These are phyloP conservation scores for Penicillium parvum DNA, from an alignment of 495 filamentous ascomycete genomes.

Conservation along the genomic window DNA sequence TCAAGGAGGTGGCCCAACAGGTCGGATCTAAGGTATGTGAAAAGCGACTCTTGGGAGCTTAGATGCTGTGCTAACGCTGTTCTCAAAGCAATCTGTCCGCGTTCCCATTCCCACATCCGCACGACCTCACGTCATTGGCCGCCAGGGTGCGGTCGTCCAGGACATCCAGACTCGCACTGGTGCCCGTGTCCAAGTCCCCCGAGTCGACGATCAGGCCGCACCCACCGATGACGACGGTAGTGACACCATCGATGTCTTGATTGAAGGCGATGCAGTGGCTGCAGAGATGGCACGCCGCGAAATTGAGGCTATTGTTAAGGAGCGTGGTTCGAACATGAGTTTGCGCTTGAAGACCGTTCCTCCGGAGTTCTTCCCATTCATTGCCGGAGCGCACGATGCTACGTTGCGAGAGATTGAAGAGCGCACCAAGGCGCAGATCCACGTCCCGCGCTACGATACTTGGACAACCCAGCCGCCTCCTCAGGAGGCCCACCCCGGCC, in stretches of 20 bases:
- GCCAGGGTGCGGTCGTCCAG: slow-evolving; percentile 83
- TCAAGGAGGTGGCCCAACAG: slow-evolving; percentile 80
- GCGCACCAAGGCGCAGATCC: slow-evolving; percentile 64
- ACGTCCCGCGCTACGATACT: slow-evolving; percentile 74
- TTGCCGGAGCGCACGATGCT: slow-evolving; percentile 74
- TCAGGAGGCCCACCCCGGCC: slow-evolving; percentile 55
- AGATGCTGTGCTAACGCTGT: not conserved
- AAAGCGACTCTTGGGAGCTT: not conserved
- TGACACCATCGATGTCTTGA: slow-evolving; percentile 71
- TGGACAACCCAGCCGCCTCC: slow-evolving; percentile 69
- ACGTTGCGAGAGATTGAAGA: slow-evolving; percentile 65
- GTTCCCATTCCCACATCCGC: slow-evolving; percentile 78
- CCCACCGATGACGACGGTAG: slow-evolving; percentile 64
- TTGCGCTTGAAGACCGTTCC: slow-evolving; percentile 74
- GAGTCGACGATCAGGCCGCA: slow-evolving; percentile 55
- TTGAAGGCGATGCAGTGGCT: slow-evolving; percentile 87
- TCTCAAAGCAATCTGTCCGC: slow-evolving; percentile 60
- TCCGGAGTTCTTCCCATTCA: slow-evolving; percentile 92
- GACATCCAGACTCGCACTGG: slow-evolving; percentile 78
- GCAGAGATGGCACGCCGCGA: slow-evolving; percentile 74
- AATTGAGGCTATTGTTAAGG: slow-evolving; percentile 78
- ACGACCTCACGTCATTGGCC: slow-evolving; percentile 85
- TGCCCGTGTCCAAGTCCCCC: slow-evolving; percentile 83
- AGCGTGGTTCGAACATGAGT: slow-evolving; percentile 76
- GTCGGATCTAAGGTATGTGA: slow-evolving; percentile 72